A percentile compares a stretch with the other conserved stretches of the same genome.
Conservation (phyloP, 1,284 basidiomycete species). For the Ustilago tritici region DNA sequence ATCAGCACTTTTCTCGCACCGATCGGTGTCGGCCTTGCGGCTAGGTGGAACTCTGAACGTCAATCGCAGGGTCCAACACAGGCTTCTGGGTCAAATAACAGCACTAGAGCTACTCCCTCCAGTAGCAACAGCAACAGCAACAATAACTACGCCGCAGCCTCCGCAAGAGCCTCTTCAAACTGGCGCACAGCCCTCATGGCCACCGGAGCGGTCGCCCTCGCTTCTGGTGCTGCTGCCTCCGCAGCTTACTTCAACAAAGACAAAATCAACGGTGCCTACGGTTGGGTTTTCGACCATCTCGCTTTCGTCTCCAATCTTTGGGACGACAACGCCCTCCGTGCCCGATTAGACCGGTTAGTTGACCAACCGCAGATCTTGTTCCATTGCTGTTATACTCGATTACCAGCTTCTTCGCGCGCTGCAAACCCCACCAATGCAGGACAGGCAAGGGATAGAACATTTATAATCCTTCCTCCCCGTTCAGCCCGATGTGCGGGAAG, state of each 20-base stretch:
- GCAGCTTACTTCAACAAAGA: conserved; percentile 77
- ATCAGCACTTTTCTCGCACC: conserved; percentile 71
- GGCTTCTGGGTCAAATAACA: conserved; percentile 49
- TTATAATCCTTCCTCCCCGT: conserved; percentile 61
- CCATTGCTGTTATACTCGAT: conserved; percentile 64
- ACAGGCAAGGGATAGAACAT: conserved; percentile 52
- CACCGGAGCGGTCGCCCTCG: conserved; percentile 73
- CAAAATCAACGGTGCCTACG: conserved; percentile 67
- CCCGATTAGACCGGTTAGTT: conserved; percentile 70
- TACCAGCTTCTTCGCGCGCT: conserved; percentile 38
- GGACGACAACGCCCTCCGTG: conserved; percentile 78
- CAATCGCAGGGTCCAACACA: conserved; percentile 18
- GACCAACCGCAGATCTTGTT: conserved; percentile 71
- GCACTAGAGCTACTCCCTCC: conserved; percentile 34
- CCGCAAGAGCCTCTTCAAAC: conserved; percentile 21
- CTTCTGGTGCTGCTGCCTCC: conserved; percentile 81
- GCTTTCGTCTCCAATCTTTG: conserved; percentile 88
- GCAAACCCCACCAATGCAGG: conserved; percentile 13
- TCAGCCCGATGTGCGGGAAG: conserved; percentile 28
- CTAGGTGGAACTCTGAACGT: conserved; percentile 66
- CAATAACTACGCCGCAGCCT: conserved; percentile 19
- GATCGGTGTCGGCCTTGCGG: conserved; percentile 73
- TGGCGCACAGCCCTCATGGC: conserved; percentile 71
- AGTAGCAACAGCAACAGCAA: neutral
- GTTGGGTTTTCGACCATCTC: conserved; percentile 87